Percentiles rank a stretch among this genome's conserved stretches.
phyloP scores from a whole-genome alignment of 75 land plant species.

The Selaginella moellendorffii region DNA sequence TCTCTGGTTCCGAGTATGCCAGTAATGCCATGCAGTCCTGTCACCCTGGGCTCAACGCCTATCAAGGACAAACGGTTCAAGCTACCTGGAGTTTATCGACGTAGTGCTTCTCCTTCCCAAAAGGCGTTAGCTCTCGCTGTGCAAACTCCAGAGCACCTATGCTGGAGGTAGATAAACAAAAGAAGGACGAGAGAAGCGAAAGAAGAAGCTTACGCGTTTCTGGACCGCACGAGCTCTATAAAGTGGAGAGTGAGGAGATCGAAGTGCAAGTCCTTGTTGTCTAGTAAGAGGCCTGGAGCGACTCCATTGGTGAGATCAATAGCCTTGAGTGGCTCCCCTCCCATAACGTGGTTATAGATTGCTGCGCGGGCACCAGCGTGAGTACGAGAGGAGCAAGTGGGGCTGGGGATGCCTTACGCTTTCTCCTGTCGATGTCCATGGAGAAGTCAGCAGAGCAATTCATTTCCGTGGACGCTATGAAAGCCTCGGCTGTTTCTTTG shows the following conservation, averaged over 20 bases:
- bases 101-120: slow-evolving; percentile 56
- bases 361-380: slow-evolving; percentile 28
- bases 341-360: slow-evolving; percentile 53
- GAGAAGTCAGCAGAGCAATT: slow-evolving; percentile 47
- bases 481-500: slow-evolving; percentile 82
- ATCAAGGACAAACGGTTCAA: slow-evolving; percentile 11
- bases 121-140: slow-evolving; percentile 57
- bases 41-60: neutral
- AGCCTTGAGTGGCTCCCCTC: slow-evolving; percentile 75
- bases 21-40: slow-evolving; percentile 87
- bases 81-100: slow-evolving; percentile 70
- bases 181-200: too few species aligned
- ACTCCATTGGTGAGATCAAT: slow-evolving; percentile 77
- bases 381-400: neutral
- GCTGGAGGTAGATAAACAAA: slow-evolving; percentile 26
- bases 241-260: slow-evolving; percentile 91
- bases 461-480: slow-evolving; percentile 61
- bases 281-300: slow-evolving; percentile 53
- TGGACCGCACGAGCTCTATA: slow-evolving; percentile 66
- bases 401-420: slow-evolving; percentile 32
- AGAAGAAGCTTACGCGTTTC: slow-evolving; percentile 54
- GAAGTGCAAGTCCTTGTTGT: slow-evolving; percentile 75
- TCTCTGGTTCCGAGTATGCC: slow-evolving; percentile 95
- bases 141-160: slow-evolving; percentile 93
- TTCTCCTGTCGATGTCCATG: slow-evolving; percentile 79